Conservation (phyloP, 2,329 filamentous ascomycete species). For the Whalleya microplaca region DNA sequence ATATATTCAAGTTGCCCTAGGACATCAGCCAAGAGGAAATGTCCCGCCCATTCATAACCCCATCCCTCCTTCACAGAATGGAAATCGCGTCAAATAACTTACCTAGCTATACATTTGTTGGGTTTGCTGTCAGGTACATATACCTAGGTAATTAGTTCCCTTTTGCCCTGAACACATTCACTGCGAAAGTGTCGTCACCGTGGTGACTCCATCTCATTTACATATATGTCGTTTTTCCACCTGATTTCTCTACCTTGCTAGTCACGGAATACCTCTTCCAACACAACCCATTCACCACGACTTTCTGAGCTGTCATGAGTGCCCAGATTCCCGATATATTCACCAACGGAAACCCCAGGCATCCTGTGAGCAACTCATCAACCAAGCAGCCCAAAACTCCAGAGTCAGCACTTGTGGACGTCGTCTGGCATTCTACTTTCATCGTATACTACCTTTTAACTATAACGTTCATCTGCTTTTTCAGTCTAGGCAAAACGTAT, state of each 20-base stretch:
- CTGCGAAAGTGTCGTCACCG: not conserved
- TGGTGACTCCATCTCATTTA: not conserved
- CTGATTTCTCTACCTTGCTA: slow-evolving; percentile 5
- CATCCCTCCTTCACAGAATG: too few species aligned
- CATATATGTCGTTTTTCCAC: slow-evolving; percentile 3
- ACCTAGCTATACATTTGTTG: too few species aligned
- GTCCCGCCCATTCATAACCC: too few species aligned
- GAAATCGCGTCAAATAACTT: too few species aligned
- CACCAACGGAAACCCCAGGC: not conserved
- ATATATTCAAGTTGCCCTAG: too few species aligned
- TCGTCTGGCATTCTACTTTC: not conserved
- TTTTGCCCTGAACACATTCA: not conserved
- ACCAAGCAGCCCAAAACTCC: not conserved
- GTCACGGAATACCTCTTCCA: slow-evolving; percentile 7
- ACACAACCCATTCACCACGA: not conserved
- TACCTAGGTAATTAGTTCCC: not conserved
- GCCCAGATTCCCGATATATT: not conserved
- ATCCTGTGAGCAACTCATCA: not conserved
- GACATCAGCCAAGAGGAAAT: not conserved
- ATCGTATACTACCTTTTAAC: not conserved
- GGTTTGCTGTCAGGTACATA: too few species aligned
- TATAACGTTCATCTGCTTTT: not conserved
- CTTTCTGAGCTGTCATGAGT: slow-evolving; percentile 3
- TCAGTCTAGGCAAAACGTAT: not conserved
- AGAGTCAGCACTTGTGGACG: not conserved